Evolutionary conservation across 2,329 filamentous ascomycete species (phyloP), one percentile per base, ranked within the genome.

Genomic region (Ilyonectria destructans): DNA sequence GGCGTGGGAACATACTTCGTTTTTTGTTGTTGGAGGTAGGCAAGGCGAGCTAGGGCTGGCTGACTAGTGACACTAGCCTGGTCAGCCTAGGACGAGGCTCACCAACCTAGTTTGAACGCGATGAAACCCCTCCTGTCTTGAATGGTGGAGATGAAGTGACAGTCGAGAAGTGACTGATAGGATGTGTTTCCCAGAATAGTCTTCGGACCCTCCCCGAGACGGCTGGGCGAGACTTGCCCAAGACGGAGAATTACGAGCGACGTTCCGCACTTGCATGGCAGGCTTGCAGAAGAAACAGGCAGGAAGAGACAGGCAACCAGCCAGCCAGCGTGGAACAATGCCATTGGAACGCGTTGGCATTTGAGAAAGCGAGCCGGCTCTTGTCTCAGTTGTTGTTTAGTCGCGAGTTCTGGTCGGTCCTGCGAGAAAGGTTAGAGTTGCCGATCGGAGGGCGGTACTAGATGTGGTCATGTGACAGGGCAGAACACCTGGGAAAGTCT

Each of bases 41-140:
- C 31, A 10, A 33, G 31, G 31, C 31, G 8, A 8, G 31, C 31
- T 33, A 12, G 31, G 31, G 31, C 8, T 33, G 31, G 31, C n/a
- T 43, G 40, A n/a, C 15, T 43, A 33, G 31, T 12, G 8, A 33
- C 8, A 9, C 31, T 33, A 26, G 31, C 31, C 29, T 12, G 23
- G 31, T 19, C n/a, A 52, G n/a, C 49, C 19, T 23, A 35, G n/a
- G 49, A 35, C 17, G 29, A 37, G n/a, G 17, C n/a, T 37, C 31
- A 4, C 15, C n/a, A 4, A 15, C 15, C 31, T 23, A 23, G 31
- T 35, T 35, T 23, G 45, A 26, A 26, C 23, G 46, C 58, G 55
- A 58, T 35, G 21, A 26, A 37, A 52, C 46, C 29, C 33, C 37
- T 26, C 7, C 6, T 64, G 61, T 64, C 61, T 64, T 58, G 29